Evolutionary conservation across 257 asterid species (phyloP).

Genomic region (Solanum clarkiae): DNA sequence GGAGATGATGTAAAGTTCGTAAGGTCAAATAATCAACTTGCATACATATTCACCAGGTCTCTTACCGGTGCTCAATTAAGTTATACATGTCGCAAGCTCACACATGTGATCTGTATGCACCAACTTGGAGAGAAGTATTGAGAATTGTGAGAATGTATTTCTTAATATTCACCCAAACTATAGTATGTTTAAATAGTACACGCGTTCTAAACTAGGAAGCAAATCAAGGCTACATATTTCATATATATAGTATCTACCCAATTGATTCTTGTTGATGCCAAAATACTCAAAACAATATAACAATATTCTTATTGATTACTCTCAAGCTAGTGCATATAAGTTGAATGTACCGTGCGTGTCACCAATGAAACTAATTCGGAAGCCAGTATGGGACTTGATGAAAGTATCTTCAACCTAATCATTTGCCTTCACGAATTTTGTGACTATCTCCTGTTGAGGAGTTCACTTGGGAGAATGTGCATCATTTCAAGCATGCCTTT

Average conservation of each 20-base stretch:
- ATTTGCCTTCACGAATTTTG: background rate
- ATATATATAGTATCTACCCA: background rate
- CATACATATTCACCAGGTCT: background rate
- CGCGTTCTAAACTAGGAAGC: background rate
- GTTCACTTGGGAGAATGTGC: background rate
- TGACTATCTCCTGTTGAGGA: background rate
- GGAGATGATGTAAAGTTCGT: background rate
- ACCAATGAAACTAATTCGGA: background rate
- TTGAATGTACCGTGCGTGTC: background rate
- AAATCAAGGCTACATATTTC: background rate
- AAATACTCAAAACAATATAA: background rate
- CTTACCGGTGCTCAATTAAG: background rate
- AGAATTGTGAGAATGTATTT: background rate
- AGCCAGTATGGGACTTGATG: background rate
- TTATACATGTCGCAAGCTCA: background rate
- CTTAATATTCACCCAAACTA: background rate
- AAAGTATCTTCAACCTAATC: background rate
- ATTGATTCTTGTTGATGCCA: background rate
- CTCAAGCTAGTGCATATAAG: background rate
- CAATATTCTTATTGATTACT: background rate
- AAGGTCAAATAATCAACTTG: background rate
- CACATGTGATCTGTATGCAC: background rate
- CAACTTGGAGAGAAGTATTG: background rate
- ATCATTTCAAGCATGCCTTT: background rate
- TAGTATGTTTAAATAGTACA: background rate